phyloP scores from a whole-genome alignment of 768 basidiomycete species.

The Tulasnella sp. region DNA sequence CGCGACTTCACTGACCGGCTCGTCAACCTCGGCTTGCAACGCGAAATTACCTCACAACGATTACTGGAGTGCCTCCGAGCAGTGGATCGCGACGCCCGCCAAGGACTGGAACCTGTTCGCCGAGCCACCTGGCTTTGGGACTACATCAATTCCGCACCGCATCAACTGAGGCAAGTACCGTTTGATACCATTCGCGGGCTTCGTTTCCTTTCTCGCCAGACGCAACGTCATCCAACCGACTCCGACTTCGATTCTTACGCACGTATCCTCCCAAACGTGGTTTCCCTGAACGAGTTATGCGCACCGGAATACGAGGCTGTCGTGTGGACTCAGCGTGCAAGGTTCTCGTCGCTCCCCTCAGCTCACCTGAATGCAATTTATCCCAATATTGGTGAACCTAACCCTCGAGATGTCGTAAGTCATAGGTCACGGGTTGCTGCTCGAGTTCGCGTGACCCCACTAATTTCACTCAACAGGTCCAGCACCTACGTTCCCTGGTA shows the following conservation, averaged over 20 bases:
- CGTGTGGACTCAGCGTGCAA: constrained; percentile 11
- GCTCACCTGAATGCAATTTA: neutral
- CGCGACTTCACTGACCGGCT: neutral
- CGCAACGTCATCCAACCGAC: neutral
- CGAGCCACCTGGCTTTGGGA: constrained; percentile 6
- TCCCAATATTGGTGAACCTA: neutral
- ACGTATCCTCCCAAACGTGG: neutral
- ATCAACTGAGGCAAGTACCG: neutral
- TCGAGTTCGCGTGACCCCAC: neutral
- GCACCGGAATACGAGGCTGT: neutral
- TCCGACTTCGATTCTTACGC: neutral
- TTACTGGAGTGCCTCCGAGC: neutral
- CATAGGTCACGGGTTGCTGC: neutral
- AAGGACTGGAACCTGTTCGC: neutral
- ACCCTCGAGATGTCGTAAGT: neutral
- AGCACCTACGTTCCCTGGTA: neutral
- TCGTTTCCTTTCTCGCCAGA: neutral
- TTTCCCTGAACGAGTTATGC: neutral
- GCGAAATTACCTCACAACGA: neutral
- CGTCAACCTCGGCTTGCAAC: neutral
- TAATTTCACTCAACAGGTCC: neutral
- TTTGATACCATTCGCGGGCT: neutral
- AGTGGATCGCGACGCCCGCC: neutral
- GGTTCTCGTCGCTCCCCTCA: neutral
- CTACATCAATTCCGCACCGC: neutral